Evolutionary conservation across 1,284 basidiomycete genomes (phyloP).

Genomic region (Trametes versicolor): DNA sequence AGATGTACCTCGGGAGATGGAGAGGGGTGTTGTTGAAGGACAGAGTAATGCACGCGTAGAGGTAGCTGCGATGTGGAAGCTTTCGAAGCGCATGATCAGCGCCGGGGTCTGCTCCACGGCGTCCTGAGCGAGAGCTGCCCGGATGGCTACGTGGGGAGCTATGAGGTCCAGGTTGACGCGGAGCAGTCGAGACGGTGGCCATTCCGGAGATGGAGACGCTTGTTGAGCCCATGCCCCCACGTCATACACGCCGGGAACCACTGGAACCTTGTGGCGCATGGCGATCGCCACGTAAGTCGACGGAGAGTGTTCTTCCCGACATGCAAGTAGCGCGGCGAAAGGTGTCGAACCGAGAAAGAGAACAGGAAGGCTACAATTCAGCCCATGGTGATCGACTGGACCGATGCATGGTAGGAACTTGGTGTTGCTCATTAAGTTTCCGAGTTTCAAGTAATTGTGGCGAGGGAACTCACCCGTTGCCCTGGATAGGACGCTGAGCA

Average conservation of each 20-base stretch:
- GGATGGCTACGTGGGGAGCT: not conserved
- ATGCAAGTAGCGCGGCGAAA: slow-evolving; percentile 1
- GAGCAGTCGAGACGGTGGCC: not conserved
- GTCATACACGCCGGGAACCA: not conserved
- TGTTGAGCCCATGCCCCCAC: not conserved
- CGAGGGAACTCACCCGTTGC: not conserved
- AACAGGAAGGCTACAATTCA: not conserved
- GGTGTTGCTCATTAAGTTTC: not conserved
- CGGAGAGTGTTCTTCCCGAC: not conserved
- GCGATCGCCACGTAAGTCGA: slow-evolving; percentile 1
- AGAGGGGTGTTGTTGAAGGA: too few relatives aligned
- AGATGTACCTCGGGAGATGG: too few relatives aligned
- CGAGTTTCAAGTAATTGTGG: not conserved
- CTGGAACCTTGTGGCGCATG: not conserved
- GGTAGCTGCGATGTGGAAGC: too few relatives aligned
- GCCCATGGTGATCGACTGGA: not conserved
- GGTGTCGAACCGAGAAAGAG: not conserved
- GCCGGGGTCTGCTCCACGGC: too few relatives aligned
- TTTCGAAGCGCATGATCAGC: too few relatives aligned
- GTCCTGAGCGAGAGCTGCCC: not conserved
- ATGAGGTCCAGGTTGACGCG: not conserved
- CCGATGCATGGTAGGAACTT: not conserved
- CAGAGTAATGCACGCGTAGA: too few relatives aligned
- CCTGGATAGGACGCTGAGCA: not conserved
- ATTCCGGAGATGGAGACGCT: not conserved